Conservation (phyloP, 176 grass and related monocot species). For the Zoysia japonica region DNA sequence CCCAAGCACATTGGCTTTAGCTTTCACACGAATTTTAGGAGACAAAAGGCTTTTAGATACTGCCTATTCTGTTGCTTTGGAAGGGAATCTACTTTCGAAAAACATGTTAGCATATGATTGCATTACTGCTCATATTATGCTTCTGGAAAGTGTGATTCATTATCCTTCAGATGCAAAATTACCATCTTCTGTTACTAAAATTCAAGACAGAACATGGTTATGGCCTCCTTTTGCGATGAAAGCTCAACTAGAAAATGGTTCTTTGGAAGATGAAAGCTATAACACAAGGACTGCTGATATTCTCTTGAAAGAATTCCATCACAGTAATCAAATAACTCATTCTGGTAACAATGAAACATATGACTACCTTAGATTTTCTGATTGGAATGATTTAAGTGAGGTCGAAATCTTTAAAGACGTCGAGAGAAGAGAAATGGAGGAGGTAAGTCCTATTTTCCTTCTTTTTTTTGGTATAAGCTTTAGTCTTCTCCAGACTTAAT, state of each 20-base stretch:
- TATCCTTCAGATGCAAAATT: constrained; percentile 79
- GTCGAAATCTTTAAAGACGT: constrained; percentile 80
- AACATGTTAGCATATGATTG: constrained; percentile 92
- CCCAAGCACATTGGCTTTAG: constrained; percentile 52
- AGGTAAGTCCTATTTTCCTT: constrained; percentile 46
- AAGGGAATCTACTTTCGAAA: constrained; percentile 69
- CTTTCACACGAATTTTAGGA: constrained; percentile 66
- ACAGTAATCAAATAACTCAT: constrained; percentile 44
- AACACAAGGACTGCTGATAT: constrained; percentile 46
- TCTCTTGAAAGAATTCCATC: constrained; percentile 55
- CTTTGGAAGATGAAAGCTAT: constrained; percentile 31
- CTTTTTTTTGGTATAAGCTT: constrained; percentile 18
- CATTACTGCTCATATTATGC: constrained; percentile 66
- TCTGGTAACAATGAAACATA: constrained; percentile 57
- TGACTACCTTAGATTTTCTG: constrained; percentile 63
- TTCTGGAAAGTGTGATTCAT: constrained; percentile 80
- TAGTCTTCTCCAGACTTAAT: constrained; percentile 33
- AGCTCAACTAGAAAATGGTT: constrained; percentile 43
- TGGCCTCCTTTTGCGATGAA: constrained; percentile 74
- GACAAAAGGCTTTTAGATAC: constrained; percentile 55
- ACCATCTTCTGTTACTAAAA: constrained; percentile 63
- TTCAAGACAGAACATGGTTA: constrained; percentile 78
- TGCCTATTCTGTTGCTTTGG: constrained; percentile 62
- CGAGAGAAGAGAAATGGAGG: constrained; percentile 80
- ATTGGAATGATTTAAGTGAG: constrained; percentile 79